Conservation (phyloP, 2,329 filamentous ascomycete species). For the Colletotrichum chrysophilum region DNA sequence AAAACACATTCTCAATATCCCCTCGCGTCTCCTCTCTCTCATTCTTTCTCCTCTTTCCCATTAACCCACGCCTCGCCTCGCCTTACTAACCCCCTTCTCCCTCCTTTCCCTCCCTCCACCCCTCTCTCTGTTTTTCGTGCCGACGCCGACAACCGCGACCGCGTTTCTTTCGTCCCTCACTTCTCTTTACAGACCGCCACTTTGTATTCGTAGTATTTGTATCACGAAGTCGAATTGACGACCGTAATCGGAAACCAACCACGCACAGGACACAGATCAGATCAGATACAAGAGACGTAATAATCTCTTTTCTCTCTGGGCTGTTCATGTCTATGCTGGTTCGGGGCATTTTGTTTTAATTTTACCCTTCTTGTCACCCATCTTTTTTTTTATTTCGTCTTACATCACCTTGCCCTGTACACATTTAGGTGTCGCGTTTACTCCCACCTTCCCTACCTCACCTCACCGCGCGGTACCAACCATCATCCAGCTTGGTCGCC, state of each 20-base stretch:
- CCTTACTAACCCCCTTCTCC: slow-evolving; percentile 9
- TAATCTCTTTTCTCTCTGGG: neutral
- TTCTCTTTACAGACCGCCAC: neutral
- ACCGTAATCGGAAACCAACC: neutral
- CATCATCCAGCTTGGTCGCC: neutral
- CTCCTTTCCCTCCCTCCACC: slow-evolving; percentile 5
- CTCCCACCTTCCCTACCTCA: slow-evolving; percentile 3
- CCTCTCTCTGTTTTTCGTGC: slow-evolving; percentile 6
- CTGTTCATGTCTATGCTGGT: neutral
- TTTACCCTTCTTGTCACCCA: neutral
- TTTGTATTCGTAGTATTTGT: neutral
- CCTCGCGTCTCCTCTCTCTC: neutral
- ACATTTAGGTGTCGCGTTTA: neutral
- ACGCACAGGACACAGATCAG: neutral
- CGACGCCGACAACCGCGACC: slow-evolving; percentile 14
- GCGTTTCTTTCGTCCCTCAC: slow-evolving; percentile 6
- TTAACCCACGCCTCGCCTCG: neutral
- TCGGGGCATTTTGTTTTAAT: neutral
- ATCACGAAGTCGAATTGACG: slow-evolving; percentile 3
- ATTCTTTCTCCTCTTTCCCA: neutral
- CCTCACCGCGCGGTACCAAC: neutral
- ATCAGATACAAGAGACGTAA: neutral
- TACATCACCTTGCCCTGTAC: neutral
- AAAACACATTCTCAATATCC: neutral
- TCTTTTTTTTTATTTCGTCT: neutral